Evolutionary conservation across 2,329 filamentous ascomycete species (phyloP).

Genomic region (Alternaria tenuissima): DNA sequence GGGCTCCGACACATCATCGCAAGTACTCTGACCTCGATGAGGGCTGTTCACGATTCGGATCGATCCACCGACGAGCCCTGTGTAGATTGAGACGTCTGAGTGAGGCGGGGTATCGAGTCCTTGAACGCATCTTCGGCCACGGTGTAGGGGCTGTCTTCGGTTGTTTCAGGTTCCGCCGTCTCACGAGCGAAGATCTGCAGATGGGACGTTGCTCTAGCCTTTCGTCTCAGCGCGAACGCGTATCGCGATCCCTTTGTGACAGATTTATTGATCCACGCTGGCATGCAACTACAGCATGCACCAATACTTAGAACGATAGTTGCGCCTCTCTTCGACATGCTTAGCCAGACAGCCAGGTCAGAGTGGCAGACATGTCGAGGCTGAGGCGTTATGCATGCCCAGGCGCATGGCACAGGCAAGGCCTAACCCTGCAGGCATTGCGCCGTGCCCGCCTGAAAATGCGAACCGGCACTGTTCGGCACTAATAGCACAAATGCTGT

Average conservation of each 20-base stretch:
- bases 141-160: slow-evolving; percentile 29
- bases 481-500: slow-evolving; percentile 23
- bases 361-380: slow-evolving; percentile 17
- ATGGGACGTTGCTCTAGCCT: slow-evolving; percentile 29
- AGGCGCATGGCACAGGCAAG: slow-evolving; percentile 15
- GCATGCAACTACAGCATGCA: slow-evolving; percentile 6
- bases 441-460: slow-evolving; percentile 28
- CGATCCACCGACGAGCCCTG: slow-evolving; percentile 19
- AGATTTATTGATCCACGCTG: slow-evolving; percentile 3
- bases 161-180: slow-evolving; percentile 37
- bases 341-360: slow-evolving; percentile 14
- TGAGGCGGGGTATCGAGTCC: slow-evolving; percentile 29
- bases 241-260: slow-evolving; percentile 8
- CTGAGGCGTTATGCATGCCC: background rate
- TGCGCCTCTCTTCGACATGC: slow-evolving; percentile 1
- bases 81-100: slow-evolving; percentile 25
- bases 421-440: slow-evolving; percentile 26
- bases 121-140: slow-evolving; percentile 23
- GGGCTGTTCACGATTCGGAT: slow-evolving; percentile 17
- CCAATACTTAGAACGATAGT: background rate
- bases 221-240: slow-evolving; percentile 12
- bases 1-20: slow-evolving; percentile 18
- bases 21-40: slow-evolving; percentile 19
- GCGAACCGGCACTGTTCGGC: slow-evolving; percentile 28
- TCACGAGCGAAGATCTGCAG: slow-evolving; percentile 34